A percentile compares a stretch with the other conserved stretches of the same genome.
These are phyloP conservation scores for Kodamaea suecica DNA, from an alignment of 1,139 yeast species.

Conservation along the genomic window DNA sequence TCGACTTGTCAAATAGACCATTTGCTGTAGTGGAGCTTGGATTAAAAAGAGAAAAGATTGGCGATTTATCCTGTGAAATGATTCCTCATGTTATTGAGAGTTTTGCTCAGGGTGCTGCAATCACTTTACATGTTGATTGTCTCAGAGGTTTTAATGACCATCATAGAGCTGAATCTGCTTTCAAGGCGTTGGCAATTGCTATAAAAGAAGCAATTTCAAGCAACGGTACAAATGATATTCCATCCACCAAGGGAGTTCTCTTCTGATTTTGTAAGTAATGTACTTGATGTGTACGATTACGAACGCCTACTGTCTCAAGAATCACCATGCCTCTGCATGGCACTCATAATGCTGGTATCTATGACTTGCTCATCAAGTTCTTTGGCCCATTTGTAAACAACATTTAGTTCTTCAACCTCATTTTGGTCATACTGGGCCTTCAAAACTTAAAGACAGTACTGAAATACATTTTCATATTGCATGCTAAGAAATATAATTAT, in stretches of 20 bases:
- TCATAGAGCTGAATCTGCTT: slow-evolving; percentile 93
- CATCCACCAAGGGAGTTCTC: slow-evolving; percentile 93
- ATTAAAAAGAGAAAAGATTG: slow-evolving; percentile 86
- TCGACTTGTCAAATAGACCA: slow-evolving; percentile 90
- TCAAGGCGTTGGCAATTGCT: slow-evolving; percentile 93
- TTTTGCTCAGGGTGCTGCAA: slow-evolving; percentile 87
- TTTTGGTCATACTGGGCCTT: no score
- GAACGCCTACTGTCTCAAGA: no score
- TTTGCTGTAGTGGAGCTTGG: slow-evolving; percentile 88
- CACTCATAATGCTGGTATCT: no score
- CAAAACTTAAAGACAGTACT: no score
- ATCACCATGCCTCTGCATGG: no score
- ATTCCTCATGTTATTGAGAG: slow-evolving; percentile 93
- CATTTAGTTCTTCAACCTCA: no score
- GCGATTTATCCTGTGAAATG: slow-evolving; percentile 92
- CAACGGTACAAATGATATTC: slow-evolving; percentile 87
- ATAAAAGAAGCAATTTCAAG: slow-evolving; percentile 78
- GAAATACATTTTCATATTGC: no score
- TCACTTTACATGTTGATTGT: slow-evolving; percentile 93
- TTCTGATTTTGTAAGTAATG: no score
- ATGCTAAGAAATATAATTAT: no score
- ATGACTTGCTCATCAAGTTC: no score
- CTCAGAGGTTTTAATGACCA: slow-evolving; percentile 92
- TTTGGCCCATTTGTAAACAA: no score
- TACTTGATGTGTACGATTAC: no score